Base-by-base conservation (phyloP, 176 grass and related monocot species). In the Bolboschoenus planiculmis region DNA sequence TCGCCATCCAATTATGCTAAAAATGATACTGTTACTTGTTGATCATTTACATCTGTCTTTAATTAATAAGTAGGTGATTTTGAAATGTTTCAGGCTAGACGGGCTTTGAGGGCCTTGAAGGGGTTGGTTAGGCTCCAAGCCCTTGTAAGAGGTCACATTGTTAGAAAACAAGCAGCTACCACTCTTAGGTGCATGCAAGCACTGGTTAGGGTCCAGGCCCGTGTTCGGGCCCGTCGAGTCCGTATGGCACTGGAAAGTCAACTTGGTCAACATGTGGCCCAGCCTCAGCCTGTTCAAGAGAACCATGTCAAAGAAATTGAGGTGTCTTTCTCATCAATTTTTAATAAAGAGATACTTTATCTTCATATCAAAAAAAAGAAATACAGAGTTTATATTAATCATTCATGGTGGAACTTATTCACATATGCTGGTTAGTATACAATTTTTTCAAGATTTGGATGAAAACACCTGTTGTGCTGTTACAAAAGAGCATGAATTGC, bases 131-230 rank as follows among this genome's bases (percentile, higher is more conserved):
- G 92, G 86, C 87, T 98, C 81, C 95, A 98, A 77, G 95, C 95
- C 33, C 95, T 98, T 80, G 95, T 92, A 80, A 93, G 95, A 83
- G 95, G 95, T 79, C 87, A 98, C 86, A 90, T 93, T 57, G 92
- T 98, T 23, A 93, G 95, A 95, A 98, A 98, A 84, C 95, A 98
- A 88, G 95, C 95, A 78, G 92, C 90, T 64, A 93, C 90, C 11
- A 98, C 92, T 48, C 92, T 98, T 39, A 86, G 87, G 10, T 95
- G 92, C 82, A 98, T 98, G 95, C 95, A 95, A 93, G 90, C 92
- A 79, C 87, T 98, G 77, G 95, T 95, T 35, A 83, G 95, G 78
- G 95, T 95, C 74, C 95, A 98, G 84, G 92, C 95, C 33, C 92
- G 89, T 82, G 92, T 98, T 50, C 92, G 90, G 85, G 92, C 95